Percentiles rank a stretch among this genome's conserved stretches.
Evolutionary conservation across 306 rosid genomes (phyloP).

Genomic region (Myrica gale): DNA sequence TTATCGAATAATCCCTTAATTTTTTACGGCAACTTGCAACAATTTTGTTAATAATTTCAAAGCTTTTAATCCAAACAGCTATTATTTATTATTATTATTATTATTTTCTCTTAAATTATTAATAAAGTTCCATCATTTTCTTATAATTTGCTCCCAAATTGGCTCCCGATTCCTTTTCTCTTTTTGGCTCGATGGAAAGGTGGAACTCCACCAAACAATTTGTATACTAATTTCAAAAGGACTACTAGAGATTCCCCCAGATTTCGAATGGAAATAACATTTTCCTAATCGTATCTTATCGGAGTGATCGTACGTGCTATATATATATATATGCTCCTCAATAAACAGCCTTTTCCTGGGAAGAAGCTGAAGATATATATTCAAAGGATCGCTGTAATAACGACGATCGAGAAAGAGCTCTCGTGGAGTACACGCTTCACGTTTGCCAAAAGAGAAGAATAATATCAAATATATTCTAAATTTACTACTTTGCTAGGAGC

Average conservation of each 20-base stretch:
- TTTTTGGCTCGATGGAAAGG: too few relatives aligned
- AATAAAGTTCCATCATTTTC: too few relatives aligned
- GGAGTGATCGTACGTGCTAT: neutral
- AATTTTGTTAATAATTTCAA: neutral
- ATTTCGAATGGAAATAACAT: neutral
- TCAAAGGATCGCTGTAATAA: too few relatives aligned
- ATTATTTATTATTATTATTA: too few relatives aligned
- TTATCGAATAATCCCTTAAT: neutral
- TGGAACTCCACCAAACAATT: conserved; percentile 2
- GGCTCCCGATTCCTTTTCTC: too few relatives aligned
- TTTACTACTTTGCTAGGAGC: too few relatives aligned
- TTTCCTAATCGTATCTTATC: neutral
- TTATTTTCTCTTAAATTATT: too few relatives aligned
- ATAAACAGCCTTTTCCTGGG: too few relatives aligned
- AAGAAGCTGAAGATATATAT: too few relatives aligned
- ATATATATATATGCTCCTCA: too few relatives aligned
- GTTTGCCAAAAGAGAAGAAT: too few relatives aligned
- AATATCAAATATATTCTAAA: too few relatives aligned
- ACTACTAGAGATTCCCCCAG: neutral
- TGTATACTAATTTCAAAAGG: neutral
- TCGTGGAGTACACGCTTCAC: conserved; percentile 7
- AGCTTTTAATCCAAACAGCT: neutral
- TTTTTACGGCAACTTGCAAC: neutral
- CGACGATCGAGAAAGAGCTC: neutral
- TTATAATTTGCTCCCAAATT: neutral